Base-by-base conservation (phyloP, 371 early-diverging fungal species). In the Mortierella sp. region DNA sequence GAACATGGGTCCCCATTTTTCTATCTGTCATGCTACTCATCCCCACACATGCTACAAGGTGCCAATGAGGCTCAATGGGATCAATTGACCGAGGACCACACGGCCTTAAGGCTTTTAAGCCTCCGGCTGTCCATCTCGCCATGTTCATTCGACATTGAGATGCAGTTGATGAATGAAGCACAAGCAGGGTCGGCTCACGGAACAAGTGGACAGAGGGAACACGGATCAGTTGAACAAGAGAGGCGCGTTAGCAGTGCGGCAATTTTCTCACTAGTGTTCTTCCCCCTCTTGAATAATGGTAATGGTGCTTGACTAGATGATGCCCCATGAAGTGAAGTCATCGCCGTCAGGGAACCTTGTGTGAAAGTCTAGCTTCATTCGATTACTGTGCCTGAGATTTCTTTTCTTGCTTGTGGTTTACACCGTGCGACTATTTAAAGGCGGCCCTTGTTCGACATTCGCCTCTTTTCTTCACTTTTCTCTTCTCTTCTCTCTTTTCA, bases 281-380 rank as follows among this genome's bases (percentile, higher is more conserved):
- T 59, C 31, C 13, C 55, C 55, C 24, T 54, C 28, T 61, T 61
- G 21, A 13, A 16, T n/a, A 50, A 50, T 50, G 16, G 16, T 50
- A 16, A 50, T 50, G 37, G 37, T 67, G 19, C 67, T 67, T 37
- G 67, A 8, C 0, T 21, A 24, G 67, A 37, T 10, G 40, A 40
- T 37, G 64, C 67, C 67, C 67, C 67, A 67, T 67, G 67, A 67
- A 67, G 67, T 67, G 67, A 21, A 67, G 67, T 67, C 67, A 67
- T 40, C 67, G 11, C 43, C 67, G 13, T 5, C 14, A 21, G 24
- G 67, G 67, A 40, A 67, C 67, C 67, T 40, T 67, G 37, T 50
- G 50, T 24, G 34, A 37, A 40, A 40, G 43, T 4, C 43, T 64
- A 31, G 19, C 34, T 9, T 57, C 8, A 3, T 57, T 57, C 24